Percentiles rank a stretch among this genome's conserved stretches.
Conservation (phyloP, 345 rosid species). For the Bruguiera sexangula region DNA sequence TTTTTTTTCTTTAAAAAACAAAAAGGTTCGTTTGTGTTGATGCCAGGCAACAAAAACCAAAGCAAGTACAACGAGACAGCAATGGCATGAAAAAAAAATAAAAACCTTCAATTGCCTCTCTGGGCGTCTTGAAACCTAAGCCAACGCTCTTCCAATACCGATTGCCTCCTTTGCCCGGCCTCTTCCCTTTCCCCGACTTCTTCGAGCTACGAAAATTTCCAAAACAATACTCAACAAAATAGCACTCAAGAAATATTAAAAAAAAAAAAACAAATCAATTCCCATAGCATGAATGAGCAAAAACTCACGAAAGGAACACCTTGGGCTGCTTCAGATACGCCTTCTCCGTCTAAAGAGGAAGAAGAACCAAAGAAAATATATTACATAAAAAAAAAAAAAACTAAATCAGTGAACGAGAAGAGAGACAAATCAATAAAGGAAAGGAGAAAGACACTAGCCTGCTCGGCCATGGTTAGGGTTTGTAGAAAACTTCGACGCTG, state of each 20-base stretch:
- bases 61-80: not conserved
- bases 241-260: not conserved
- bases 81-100: not conserved
- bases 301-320: constrained; percentile 57
- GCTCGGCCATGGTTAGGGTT: constrained; percentile 25
- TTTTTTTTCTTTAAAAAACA: not conserved
- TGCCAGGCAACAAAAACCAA: not conserved
- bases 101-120: constrained; percentile 79
- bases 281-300: not conserved
- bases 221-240: not conserved
- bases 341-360: constrained; percentile 59
- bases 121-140: constrained; percentile 81
- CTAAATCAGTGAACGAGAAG: not conserved
- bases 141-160: constrained; percentile 83
- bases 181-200: constrained; percentile 73
- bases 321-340: constrained; percentile 86
- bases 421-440: not conserved
- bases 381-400: not conserved
- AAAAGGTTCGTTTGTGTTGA: not conserved
- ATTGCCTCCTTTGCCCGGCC: constrained; percentile 92
- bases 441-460: constrained; percentile 6
- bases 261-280: not conserved
- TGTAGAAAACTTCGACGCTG: not conserved
- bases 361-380: not conserved
- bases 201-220: constrained; percentile 48